Evolutionary conservation across 495 filamentous ascomycete species (phyloP).

Genomic region (Penicillium egyptiacum): DNA sequence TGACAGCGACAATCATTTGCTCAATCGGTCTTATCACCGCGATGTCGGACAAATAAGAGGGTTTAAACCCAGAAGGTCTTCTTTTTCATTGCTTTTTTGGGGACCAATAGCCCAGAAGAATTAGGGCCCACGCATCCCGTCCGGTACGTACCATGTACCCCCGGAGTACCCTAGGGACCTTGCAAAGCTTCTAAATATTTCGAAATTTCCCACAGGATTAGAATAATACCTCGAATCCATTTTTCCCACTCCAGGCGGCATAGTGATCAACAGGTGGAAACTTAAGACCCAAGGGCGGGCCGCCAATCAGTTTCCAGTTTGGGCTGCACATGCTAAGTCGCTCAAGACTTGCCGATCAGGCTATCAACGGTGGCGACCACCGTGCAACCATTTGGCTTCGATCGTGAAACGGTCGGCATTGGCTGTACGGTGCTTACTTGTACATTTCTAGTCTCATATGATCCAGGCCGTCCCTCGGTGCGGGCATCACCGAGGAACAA

Average conservation of each 20-base stretch:
- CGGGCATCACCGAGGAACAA: constrained; percentile 4
- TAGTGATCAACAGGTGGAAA: constrained; percentile 24
- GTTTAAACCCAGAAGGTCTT: not conserved
- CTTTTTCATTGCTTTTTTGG: not conserved
- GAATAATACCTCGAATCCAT: not conserved
- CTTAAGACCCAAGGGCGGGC: not conserved
- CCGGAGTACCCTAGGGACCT: not conserved
- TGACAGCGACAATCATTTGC: constrained; percentile 33
- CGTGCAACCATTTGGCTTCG: constrained; percentile 17
- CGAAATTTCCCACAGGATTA: not conserved
- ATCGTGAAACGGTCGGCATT: constrained; percentile 35
- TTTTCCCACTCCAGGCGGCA: constrained; percentile 1
- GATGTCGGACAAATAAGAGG: constrained; percentile 16
- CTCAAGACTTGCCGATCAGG: constrained; percentile 25
- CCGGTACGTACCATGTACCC: not conserved
- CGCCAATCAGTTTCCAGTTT: constrained; percentile 23
- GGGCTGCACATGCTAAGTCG: constrained; percentile 14
- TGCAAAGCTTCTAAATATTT: no score
- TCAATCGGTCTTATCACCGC: constrained; percentile 24
- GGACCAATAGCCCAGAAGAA: not conserved
- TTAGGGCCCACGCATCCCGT: not conserved
- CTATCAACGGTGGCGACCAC: constrained; percentile 30
- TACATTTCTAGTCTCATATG: constrained; percentile 24
- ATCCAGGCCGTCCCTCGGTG: constrained; percentile 18
- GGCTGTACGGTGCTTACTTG: constrained; percentile 9